Conservation (phyloP, 75 land plant genomes). For the Adiantum capillusveneris region DNA sequence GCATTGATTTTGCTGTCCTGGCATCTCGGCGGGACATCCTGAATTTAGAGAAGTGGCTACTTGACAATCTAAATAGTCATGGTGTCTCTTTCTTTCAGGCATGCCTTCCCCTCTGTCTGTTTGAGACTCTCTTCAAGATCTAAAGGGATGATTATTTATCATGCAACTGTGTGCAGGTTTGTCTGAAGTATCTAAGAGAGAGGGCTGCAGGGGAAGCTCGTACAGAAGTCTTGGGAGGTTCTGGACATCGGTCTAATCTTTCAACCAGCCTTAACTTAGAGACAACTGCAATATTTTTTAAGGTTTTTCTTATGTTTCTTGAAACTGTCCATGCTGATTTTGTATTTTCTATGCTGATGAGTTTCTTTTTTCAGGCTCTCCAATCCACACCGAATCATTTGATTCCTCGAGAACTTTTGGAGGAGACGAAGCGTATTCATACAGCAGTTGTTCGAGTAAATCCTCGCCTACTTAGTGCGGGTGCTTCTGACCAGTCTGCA, state of each 20-base stretch:
- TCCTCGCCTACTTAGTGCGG: slow-evolving; percentile 36
- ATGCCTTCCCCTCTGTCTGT: not conserved
- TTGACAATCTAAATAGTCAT: slow-evolving; percentile 45
- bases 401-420: slow-evolving; percentile 44
- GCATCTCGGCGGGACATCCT: slow-evolving; percentile 57
- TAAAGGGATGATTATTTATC: no score
- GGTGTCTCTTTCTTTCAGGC: slow-evolving; percentile 77
- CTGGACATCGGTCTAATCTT: slow-evolving; percentile 29
- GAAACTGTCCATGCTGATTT: not conserved
- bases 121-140: no score
- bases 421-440: slow-evolving; percentile 54
- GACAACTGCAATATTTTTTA: slow-evolving; percentile 41
- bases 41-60: slow-evolving; percentile 81
- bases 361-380: slow-evolving; percentile 46
- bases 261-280: slow-evolving; percentile 33
- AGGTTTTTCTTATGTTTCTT: slow-evolving; percentile 34
- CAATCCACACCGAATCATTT: slow-evolving; percentile 40
- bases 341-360: not conserved
- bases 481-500: slow-evolving; percentile 34
- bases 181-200: slow-evolving; percentile 64
- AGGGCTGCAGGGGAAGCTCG: slow-evolving; percentile 30
- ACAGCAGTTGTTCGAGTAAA: slow-evolving; percentile 24
- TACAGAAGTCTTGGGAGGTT: slow-evolving; percentile 21
- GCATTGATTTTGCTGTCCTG: slow-evolving; percentile 60
- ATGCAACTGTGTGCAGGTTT: slow-evolving; percentile 41